A percentile compares a stretch with the other conserved stretches of the same genome.
Evolutionary conservation across 1,139 yeast genomes (phyloP).

Genomic region (Yamadazyma conglobata): DNA sequence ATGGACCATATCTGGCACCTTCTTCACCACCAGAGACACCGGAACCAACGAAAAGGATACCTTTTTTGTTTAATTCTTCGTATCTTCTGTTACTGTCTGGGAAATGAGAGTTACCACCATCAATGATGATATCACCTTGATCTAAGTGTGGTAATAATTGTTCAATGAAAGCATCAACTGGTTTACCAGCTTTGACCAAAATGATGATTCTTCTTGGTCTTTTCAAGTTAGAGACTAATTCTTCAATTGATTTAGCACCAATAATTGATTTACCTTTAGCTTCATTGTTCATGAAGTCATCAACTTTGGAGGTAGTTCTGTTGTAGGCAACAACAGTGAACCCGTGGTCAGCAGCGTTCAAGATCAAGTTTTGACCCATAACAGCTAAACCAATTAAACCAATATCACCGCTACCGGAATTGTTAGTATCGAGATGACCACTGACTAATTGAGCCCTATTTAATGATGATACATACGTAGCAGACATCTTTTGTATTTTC

Average conservation of each 20-base stretch:
- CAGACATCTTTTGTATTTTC: constrained; percentile 3
- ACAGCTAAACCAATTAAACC: constrained; percentile 99
- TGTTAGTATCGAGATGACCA: constrained; percentile 22
- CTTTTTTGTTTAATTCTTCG: constrained; percentile 83
- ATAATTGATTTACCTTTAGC: constrained; percentile 95
- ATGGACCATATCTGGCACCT: constrained; percentile 99
- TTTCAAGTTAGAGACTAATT: constrained; percentile 84
- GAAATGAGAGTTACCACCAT: constrained; percentile 99
- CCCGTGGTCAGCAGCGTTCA: constrained; percentile 98
- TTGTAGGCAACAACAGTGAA: constrained; percentile 96
- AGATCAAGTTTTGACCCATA: constrained; percentile 98
- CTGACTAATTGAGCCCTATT: constrained; percentile 4
- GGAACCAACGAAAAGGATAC: constrained; percentile 91
- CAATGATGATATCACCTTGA: constrained; percentile 96
- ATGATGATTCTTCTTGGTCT: constrained; percentile 94
- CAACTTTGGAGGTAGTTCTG: constrained; percentile 96
- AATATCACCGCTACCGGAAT: constrained; percentile 73
- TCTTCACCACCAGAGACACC: constrained; percentile 99
- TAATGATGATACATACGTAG: constrained; percentile 6
- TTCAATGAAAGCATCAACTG: constrained; percentile 89
- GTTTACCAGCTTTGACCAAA: constrained; percentile 94
- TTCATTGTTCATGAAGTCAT: constrained; percentile 86
- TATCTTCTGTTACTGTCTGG: constrained; percentile 98
- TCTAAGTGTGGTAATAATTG: constrained; percentile 89
- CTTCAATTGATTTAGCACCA: constrained; percentile 92